Evolutionary conservation across 164 flowering plant species (phyloP).

Genomic region (Sextonia rubra): DNA sequence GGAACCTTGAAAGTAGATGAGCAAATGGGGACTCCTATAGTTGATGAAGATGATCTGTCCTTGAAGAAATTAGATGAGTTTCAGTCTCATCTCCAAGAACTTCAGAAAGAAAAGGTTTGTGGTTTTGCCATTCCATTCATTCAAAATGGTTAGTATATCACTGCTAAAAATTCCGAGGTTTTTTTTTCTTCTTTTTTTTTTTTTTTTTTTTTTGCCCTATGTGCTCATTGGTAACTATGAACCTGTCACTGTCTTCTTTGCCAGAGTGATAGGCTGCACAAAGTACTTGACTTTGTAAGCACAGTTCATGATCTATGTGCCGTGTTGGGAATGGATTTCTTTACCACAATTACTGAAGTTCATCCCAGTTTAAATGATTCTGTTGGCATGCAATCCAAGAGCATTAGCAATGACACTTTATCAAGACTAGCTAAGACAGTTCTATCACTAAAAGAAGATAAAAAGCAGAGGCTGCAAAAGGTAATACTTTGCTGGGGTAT

Average conservation of each 20-base stretch:
- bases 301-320: constrained; percentile 93
- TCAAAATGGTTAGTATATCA: not conserved
- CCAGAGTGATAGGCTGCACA: constrained; percentile 88
- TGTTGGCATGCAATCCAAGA: constrained; percentile 72
- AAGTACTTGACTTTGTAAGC: constrained; percentile 89
- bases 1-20: constrained; percentile 46
- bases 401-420: constrained; percentile 88
- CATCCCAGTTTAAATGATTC: constrained; percentile 91
- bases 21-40: constrained; percentile 33
- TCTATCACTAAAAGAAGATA: constrained; percentile 69
- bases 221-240: not conserved
- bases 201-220: not conserved
- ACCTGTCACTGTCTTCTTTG: constrained; percentile 1
- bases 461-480: constrained; percentile 77
- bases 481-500: constrained; percentile 25
- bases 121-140: not conserved
- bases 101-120: constrained; percentile 88
- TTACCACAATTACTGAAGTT: constrained; percentile 79
- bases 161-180: not conserved
- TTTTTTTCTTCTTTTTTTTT: not conserved
- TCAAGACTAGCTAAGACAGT: constrained; percentile 77
- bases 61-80: constrained; percentile 77
- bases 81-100: constrained; percentile 76
- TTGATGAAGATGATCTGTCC: constrained; percentile 80
- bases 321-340: constrained; percentile 89